These are phyloP conservation scores for Sporisorium scitamineum DNA, from an alignment of 1,284 basidiomycete genomes.

Conservation along the genomic window DNA sequence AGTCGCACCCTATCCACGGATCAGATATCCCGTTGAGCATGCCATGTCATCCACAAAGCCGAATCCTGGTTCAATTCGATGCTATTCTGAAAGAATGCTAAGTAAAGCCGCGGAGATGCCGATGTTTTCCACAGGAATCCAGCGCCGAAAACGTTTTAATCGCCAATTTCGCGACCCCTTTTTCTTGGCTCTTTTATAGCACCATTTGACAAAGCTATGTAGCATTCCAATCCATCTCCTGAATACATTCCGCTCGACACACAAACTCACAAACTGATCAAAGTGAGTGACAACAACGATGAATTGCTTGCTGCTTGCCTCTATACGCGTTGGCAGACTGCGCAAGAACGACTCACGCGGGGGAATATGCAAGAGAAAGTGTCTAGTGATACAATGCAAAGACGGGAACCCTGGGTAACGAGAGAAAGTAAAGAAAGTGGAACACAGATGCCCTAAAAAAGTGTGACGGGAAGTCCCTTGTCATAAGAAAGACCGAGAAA, in stretches of 20 bases:
- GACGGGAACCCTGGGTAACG: conserved; percentile 11
- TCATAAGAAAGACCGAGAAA: neutral
- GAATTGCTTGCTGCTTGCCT: conserved; percentile 1
- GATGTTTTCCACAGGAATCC: neutral
- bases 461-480: neutral
- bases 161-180: neutral
- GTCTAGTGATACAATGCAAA: conserved; percentile 8
- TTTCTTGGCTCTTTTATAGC: neutral
- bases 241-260: neutral
- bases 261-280: neutral
- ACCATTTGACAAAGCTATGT: neutral
- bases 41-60: conserved; percentile 1
- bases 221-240: neutral
- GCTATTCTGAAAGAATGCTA: too few relatives aligned
- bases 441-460: neutral
- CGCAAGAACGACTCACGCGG: neutral
- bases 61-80: too few relatives aligned
- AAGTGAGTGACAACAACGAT: neutral
- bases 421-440: neutral
- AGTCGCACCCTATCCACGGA: neutral
- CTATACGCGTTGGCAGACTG: neutral
- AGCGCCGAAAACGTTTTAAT: neutral
- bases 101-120: neutral
- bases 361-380: neutral
- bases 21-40: neutral